phyloP scores from a whole-genome alignment of 73 alveolate genomes.

The Effrenium voratum region DNA sequence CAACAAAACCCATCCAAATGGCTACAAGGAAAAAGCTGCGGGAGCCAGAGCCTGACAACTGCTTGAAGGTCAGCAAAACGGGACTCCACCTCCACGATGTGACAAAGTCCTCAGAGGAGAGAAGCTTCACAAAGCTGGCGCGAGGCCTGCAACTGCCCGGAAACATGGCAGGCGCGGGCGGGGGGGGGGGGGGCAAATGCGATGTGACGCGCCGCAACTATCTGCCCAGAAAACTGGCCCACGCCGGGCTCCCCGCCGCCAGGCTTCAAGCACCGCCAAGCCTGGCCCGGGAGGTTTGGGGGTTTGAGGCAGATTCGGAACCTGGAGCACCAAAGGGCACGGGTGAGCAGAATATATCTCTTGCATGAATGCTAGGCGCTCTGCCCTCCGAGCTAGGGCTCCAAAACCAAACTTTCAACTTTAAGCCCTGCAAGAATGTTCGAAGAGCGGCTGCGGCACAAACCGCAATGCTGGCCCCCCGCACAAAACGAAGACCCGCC shows the following conservation, averaged over 20 bases:
- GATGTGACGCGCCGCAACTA: not conserved
- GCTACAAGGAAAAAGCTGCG: too few species aligned
- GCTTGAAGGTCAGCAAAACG: conserved; percentile 77
- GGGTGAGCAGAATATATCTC: too few species aligned
- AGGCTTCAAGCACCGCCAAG: conserved; percentile 65
- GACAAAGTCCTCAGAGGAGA: conserved; percentile 39
- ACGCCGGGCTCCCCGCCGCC: conserved; percentile 24
- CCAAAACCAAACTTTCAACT: not conserved
- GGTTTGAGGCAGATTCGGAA: too few species aligned
- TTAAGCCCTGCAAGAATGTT: too few species aligned
- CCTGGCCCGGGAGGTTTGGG: too few species aligned
- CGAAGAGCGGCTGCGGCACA: too few species aligned
- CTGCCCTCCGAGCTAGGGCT: too few species aligned
- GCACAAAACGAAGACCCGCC: not conserved
- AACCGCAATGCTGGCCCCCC: too few species aligned
- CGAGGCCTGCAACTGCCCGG: too few species aligned
- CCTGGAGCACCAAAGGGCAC: too few species aligned
- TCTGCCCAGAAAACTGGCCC: not conserved
- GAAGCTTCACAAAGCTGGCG: not conserved
- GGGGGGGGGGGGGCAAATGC: not conserved
- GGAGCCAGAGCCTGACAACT: conserved; percentile 89
- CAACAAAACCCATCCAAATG: too few species aligned
- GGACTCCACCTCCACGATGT: conserved; percentile 90
- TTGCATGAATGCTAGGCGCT: too few species aligned
- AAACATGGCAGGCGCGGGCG: not conserved